Conservation (phyloP, 1,284 basidiomycete genomes). For the Cutaneotrichosporon curvatum region DNA sequence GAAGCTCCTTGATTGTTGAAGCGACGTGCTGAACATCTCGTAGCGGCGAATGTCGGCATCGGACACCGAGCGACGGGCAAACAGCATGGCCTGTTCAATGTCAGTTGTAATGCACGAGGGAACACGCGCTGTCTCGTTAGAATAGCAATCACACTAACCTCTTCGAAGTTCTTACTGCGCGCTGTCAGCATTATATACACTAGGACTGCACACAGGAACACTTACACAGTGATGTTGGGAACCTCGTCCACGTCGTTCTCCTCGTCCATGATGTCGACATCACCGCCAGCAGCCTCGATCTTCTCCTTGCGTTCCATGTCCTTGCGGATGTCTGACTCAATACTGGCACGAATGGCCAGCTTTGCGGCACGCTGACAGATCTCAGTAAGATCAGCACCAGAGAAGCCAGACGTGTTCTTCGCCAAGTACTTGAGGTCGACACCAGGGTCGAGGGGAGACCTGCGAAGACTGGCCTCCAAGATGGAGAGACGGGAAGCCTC, state of each 20-base stretch:
- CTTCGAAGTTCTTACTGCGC: constrained; percentile 82
- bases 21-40: constrained; percentile 45
- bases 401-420: constrained; percentile 94
- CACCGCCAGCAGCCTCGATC: constrained; percentile 69
- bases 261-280: constrained; percentile 52
- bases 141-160: constrained; percentile 37
- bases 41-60: constrained; percentile 79
- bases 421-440: constrained; percentile 84
- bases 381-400: constrained; percentile 98
- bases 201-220: constrained; percentile 3
- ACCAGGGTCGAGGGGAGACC: constrained; percentile 77
- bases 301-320: constrained; percentile 74
- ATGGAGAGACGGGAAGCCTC: constrained; percentile 87
- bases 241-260: constrained; percentile 77
- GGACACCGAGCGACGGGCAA: constrained; percentile 79
- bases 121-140: too few relatives aligned
- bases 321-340: constrained; percentile 81
- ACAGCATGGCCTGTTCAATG: constrained; percentile 40
- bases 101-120: too few relatives aligned
- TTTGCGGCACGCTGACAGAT: constrained; percentile 98
- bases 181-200: constrained; percentile 1
- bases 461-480: constrained; percentile 83
- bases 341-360: constrained; percentile 76
- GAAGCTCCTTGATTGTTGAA: constrained; percentile 43
- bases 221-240: constrained; percentile 79